Percentiles rank a stretch among this genome's conserved stretches.
Conservation (phyloP, 352 stramenopile species). For the Pythium scleroteichum region DNA sequence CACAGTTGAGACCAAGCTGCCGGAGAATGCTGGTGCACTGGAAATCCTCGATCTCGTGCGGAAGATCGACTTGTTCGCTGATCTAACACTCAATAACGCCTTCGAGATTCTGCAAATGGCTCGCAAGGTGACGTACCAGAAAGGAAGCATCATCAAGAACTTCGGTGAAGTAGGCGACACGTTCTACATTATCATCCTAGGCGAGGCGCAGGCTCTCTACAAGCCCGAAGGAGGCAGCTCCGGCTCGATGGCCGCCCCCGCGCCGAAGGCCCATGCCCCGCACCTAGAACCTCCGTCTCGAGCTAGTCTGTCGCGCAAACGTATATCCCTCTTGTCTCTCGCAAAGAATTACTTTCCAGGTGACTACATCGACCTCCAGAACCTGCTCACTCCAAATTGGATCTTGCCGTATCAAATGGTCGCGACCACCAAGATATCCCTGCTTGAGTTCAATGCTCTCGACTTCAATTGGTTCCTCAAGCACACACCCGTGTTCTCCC, state of each 20-base stretch:
- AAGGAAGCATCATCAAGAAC: constrained; percentile 54
- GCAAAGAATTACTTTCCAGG: constrained; percentile 81
- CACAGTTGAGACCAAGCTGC: constrained; percentile 70
- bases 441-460: constrained; percentile 76
- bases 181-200: constrained; percentile 84
- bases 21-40: constrained; percentile 74
- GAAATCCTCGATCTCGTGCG: constrained; percentile 85
- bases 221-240: constrained; percentile 32
- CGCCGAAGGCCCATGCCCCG: not conserved
- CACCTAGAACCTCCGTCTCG: constrained; percentile 15
- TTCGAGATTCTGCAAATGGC: constrained; percentile 88
- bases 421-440: constrained; percentile 63
- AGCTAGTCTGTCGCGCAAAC: constrained; percentile 40
- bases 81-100: constrained; percentile 82
- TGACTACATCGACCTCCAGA: constrained; percentile 89
- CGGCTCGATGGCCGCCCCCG: not conserved
- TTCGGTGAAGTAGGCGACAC: constrained; percentile 51
- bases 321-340: constrained; percentile 59
- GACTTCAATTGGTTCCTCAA: constrained; percentile 89
- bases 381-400: constrained; percentile 72
- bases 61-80: constrained; percentile 82
- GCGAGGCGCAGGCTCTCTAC: constrained; percentile 63
- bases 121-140: constrained; percentile 63
- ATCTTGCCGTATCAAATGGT: constrained; percentile 64
- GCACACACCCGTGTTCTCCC: constrained; percentile 63